phyloP scores from a whole-genome alignment of 108 stramenopile species.

The Mayamaea pseudoterrestris region DNA sequence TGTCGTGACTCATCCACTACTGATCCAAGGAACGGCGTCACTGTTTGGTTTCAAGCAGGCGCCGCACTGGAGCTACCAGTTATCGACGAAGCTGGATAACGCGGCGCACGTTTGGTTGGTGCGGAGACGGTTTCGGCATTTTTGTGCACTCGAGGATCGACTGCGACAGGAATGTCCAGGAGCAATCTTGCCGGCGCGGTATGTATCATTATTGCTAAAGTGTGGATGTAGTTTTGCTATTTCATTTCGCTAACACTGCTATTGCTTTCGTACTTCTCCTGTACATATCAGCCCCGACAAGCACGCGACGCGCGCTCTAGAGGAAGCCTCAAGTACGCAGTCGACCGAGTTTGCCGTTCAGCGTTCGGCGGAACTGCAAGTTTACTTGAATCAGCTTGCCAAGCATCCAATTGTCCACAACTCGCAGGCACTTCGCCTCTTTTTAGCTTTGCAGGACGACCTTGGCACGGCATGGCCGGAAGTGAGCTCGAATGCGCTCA shows the following conservation, averaged over 20 bases:
- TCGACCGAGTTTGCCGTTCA: conserved; percentile 70
- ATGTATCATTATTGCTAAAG: background rate
- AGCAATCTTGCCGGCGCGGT: conserved; percentile 63
- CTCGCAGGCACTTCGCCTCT: conserved; percentile 43
- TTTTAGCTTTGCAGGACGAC: conserved; percentile 75
- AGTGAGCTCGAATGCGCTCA: conserved; percentile 63
- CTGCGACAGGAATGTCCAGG: conserved; percentile 59
- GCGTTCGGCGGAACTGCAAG: conserved; percentile 45
- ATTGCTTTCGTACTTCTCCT: background rate
- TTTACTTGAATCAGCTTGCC: conserved; percentile 49
- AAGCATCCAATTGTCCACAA: conserved; percentile 49
- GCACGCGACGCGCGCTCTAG: conserved; percentile 68
- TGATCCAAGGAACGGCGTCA: conserved; percentile 37
- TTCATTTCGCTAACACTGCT: background rate
- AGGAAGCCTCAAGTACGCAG: conserved; percentile 73
- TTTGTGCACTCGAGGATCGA: conserved; percentile 73
- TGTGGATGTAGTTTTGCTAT: background rate
- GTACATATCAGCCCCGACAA: conserved; percentile 51
- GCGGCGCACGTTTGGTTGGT: conserved; percentile 40
- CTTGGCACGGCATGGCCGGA: conserved; percentile 87
- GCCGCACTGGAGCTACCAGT: conserved; percentile 73
- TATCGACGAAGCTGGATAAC: conserved; percentile 40
- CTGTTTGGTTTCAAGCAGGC: conserved; percentile 23
- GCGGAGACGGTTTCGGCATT: conserved; percentile 76
- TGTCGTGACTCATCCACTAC: conserved; percentile 46